Base-by-base conservation (phyloP, 2,329 filamentous ascomycete species). In the Hymenotorrendiella dingleyae region DNA sequence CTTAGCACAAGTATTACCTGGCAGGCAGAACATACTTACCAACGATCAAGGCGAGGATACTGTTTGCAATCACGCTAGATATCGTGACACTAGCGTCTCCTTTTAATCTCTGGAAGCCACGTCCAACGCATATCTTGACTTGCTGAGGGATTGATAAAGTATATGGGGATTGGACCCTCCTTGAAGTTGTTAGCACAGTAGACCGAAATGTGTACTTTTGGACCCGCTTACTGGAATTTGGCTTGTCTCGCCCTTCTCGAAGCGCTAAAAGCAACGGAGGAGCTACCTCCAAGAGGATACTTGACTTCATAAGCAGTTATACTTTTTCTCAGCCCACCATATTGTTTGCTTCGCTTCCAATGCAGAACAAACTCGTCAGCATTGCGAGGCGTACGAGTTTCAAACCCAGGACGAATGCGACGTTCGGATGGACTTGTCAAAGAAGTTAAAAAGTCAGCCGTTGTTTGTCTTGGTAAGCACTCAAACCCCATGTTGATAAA, bases 121-220 rank as follows among this genome's bases (percentile, higher is more conserved):
- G 82, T 71, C 79, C 80, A 37, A 94, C 69, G 61, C 88, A 94
- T 12, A 95, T 76, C 45, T 73, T 62, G 49, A 94, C 64, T 63
- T 96, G 90, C 62, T 90, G 80, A 2, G 46, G 38, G 52, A 82
- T 86, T 0, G 86, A 90, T 26, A 95, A 68, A 1, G 86, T 94
- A 63, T 82, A 95, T 0, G 89, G 87, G 40, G 37, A 40, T 61
- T 46, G 22, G n/a, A 45, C 43, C 8, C 49, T 39, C 28, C 50
- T 54, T 75, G 75, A 43, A 61, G 66, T 72, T 53, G 74, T 74
- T 27, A 52, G 47, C 28, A 32, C 16, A 28, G 12, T 20, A 6
- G 11, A n/a, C n/a, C n/a, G n/a, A n/a, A 16, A 29, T 7, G n/a
- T 17, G 23, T 10, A 6, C 14, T 7, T 7, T 4, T 16, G 36